A percentile compares a stretch with the other conserved stretches of the same genome.
Conservation (phyloP, 2,329 filamentous ascomycete species). For the Hymenoscyphus linearis region DNA sequence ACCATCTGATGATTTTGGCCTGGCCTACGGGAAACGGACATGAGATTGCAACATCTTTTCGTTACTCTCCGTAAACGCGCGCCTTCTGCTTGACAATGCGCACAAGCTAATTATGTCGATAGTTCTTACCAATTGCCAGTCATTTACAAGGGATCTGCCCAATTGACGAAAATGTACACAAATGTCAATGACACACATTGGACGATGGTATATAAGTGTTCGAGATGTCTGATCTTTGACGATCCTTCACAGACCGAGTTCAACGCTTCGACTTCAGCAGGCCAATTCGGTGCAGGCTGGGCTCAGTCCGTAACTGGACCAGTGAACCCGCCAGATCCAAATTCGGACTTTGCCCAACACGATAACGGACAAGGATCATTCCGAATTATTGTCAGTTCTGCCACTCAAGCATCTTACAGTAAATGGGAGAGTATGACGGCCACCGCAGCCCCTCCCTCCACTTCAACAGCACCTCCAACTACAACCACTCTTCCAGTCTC, state of each 20-base stretch:
- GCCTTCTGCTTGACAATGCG: not conserved
- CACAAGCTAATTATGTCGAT: not conserved
- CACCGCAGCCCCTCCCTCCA: constrained; percentile 25
- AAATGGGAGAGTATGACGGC: constrained; percentile 30
- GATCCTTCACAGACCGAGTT: constrained; percentile 40
- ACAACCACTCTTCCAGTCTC: constrained; percentile 43
- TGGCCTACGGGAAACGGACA: constrained; percentile 45
- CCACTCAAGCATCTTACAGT: constrained; percentile 37
- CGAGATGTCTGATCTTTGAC: constrained; percentile 50
- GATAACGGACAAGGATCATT: constrained; percentile 51
- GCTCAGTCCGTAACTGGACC: constrained; percentile 41
- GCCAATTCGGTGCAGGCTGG: constrained; percentile 48
- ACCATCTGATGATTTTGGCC: constrained; percentile 51
- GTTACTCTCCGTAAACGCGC: constrained; percentile 41
- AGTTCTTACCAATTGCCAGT: constrained; percentile 54
- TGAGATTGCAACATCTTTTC: constrained; percentile 52
- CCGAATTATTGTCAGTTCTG: constrained; percentile 39
- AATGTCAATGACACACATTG: constrained; percentile 53
- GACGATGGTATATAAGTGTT: constrained; percentile 60
- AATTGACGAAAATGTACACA: constrained; percentile 54
- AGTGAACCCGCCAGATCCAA: constrained; percentile 38
- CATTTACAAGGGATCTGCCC: constrained; percentile 56
- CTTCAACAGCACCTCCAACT: constrained; percentile 30
- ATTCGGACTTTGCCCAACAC: constrained; percentile 47
- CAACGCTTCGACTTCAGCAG: constrained; percentile 40